Evolutionary conservation across 352 stramenopile genomes (phyloP).

Genomic region (Achlya hypogyna): DNA sequence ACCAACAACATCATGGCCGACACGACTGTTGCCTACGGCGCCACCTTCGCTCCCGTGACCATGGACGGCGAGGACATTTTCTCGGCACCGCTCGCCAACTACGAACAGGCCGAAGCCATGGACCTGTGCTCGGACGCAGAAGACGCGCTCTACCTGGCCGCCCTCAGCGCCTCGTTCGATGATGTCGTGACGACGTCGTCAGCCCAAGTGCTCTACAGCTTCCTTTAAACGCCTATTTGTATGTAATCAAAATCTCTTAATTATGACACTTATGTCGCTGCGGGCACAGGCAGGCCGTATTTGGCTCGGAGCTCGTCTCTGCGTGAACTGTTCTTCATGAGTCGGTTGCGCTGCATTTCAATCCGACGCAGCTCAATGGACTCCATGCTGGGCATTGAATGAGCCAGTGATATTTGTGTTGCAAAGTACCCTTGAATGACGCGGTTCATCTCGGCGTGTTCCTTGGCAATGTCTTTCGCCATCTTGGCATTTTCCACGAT

Average conservation of each 20-base stretch:
- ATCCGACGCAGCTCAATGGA: slow-evolving; percentile 6
- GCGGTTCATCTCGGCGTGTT: slow-evolving; percentile 15
- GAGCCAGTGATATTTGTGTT: neutral
- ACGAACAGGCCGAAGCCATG: slow-evolving; percentile 2
- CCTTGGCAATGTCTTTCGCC: neutral
- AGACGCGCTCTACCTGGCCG: neutral
- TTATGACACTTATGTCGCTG: neutral
- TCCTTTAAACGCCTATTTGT: neutral
- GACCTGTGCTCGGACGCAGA: slow-evolving; percentile 19
- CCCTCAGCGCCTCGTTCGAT: neutral
- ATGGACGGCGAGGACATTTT: slow-evolving; percentile 13
- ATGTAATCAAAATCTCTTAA: neutral
- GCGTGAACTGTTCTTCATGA: slow-evolving; percentile 13
- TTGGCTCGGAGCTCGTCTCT: slow-evolving; percentile 12
- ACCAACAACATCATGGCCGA: neutral
- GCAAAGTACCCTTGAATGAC: slow-evolving; percentile 13
- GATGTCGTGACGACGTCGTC: no score
- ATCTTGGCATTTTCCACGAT: neutral
- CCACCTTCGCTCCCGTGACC: neutral
- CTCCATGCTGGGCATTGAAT: neutral
- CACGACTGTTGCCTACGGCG: neutral
- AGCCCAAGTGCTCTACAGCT: neutral
- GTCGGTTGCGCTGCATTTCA: slow-evolving; percentile 15
- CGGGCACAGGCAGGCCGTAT: slow-evolving; percentile 3
- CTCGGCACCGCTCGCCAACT: neutral